phyloP scores from a whole-genome alignment of 202 grass and related monocot species.

The Schoenoplectus tabernaemontani region DNA sequence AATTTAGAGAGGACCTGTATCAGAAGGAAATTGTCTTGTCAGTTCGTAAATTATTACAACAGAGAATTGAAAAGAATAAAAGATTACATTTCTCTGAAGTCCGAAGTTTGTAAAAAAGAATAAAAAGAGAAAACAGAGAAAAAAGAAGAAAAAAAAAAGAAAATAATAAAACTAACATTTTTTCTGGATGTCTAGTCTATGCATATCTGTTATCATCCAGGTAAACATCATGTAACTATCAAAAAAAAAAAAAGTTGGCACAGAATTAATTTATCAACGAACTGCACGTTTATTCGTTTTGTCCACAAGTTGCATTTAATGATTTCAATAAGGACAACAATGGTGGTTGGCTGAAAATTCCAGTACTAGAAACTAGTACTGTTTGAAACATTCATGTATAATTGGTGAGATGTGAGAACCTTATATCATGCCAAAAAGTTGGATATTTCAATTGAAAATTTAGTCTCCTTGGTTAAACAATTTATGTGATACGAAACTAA shows the following conservation, averaged over 20 bases:
- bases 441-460: neutral
- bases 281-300: neutral
- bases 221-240: no score
- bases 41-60: neutral
- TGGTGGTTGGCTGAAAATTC: neutral
- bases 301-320: slow-evolving; percentile 8
- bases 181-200: neutral
- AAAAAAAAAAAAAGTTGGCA: neutral
- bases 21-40: slow-evolving; percentile 28
- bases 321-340: neutral
- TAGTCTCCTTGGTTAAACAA: neutral
- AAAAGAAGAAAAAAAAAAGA: neutral
- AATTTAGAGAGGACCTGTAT: slow-evolving; percentile 34
- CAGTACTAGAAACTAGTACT: neutral
- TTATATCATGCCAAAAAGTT: neutral
- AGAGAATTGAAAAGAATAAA: neutral
- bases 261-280: neutral
- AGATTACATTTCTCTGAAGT: neutral
- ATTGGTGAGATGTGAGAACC: neutral
- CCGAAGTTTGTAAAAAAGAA: neutral
- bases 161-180: neutral
- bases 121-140: neutral
- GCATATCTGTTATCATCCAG: neutral
- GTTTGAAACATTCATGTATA: neutral
- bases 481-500: neutral